Conservation (phyloP, 345 rosid genomes). For the Rhodamnia rubescens region DNA sequence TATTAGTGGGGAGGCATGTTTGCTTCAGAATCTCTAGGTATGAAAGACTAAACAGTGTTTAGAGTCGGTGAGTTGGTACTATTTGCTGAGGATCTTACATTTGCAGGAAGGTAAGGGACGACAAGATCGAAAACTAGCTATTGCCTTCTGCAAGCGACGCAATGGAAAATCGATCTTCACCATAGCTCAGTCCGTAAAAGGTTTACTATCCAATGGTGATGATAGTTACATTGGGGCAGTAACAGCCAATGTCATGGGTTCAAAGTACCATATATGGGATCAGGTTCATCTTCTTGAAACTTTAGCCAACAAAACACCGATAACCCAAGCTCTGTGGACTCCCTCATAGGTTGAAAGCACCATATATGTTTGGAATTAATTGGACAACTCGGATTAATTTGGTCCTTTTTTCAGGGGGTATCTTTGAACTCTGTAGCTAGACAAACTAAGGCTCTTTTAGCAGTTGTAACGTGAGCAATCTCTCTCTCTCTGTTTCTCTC, state of each 20-base stretch:
- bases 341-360: not conserved
- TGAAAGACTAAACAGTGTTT: not conserved
- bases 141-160: conserved; percentile 56
- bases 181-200: conserved; percentile 64
- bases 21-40: not conserved
- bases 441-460: conserved; percentile 47
- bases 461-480: conserved; percentile 52
- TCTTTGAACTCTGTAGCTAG: conserved; percentile 25
- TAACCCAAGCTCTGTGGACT: not conserved
- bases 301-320: not conserved
- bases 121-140: conserved; percentile 74
- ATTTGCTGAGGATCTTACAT: not conserved
- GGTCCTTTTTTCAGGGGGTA: conserved; percentile 28
- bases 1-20: not conserved
- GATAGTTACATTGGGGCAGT: conserved; percentile 62
- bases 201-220: conserved; percentile 47
- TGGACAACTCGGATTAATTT: not conserved
- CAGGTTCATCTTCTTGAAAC: conserved; percentile 28
- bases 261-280: conserved; percentile 78
- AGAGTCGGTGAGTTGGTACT: not conserved
- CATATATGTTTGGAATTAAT: not conserved
- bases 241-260: conserved; percentile 81
- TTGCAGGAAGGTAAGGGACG: conserved; percentile 90
- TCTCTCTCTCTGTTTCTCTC: not conserved
- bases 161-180: conserved; percentile 59